A percentile compares a stretch with the other conserved stretches of the same genome.
Evolutionary conservation across 1,284 basidiomycete genomes (phyloP).

Genomic region (Flammula alnicola): DNA sequence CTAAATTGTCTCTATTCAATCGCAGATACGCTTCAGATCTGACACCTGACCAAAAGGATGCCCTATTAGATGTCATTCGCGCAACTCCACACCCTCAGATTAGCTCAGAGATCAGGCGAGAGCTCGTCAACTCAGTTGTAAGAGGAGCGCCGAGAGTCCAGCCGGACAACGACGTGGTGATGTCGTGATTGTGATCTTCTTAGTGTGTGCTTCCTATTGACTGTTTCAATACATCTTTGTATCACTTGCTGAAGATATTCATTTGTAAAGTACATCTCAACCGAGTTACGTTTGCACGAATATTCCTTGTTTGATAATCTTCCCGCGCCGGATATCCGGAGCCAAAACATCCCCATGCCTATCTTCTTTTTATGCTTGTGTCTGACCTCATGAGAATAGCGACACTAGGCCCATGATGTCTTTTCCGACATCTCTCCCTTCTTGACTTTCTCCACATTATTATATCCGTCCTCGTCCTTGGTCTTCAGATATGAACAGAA

Average conservation of each 20-base stretch:
- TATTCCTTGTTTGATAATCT: neutral
- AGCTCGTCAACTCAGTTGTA: slow-evolving; percentile 76
- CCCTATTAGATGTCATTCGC: slow-evolving; percentile 91
- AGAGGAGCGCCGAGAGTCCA: slow-evolving; percentile 69
- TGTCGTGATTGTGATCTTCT: slow-evolving; percentile 45
- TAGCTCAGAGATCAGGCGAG: slow-evolving; percentile 88
- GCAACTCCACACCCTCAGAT: slow-evolving; percentile 90
- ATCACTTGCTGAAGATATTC: neutral
- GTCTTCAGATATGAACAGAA: slow-evolving; percentile 10
- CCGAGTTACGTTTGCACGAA: too few relatives aligned
- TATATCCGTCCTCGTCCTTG: neutral
- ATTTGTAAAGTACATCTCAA: too few relatives aligned
- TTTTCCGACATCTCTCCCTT: neutral
- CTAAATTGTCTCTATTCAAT: slow-evolving; percentile 4
- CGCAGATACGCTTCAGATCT: slow-evolving; percentile 98
- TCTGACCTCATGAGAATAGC: slow-evolving; percentile 3
- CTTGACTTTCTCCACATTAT: neutral
- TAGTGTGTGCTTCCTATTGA: neutral
- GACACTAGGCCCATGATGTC: neutral
- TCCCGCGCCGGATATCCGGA: neutral
- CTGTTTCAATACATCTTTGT: neutral
- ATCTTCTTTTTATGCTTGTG: neutral
- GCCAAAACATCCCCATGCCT: neutral
- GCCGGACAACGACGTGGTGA: slow-evolving; percentile 59
- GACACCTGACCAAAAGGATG: slow-evolving; percentile 97